Percentiles rank a stretch among this genome's conserved stretches.
Conservation (phyloP, 1,139 yeast genomes). For the Saccharomyces uvarum region DNA sequence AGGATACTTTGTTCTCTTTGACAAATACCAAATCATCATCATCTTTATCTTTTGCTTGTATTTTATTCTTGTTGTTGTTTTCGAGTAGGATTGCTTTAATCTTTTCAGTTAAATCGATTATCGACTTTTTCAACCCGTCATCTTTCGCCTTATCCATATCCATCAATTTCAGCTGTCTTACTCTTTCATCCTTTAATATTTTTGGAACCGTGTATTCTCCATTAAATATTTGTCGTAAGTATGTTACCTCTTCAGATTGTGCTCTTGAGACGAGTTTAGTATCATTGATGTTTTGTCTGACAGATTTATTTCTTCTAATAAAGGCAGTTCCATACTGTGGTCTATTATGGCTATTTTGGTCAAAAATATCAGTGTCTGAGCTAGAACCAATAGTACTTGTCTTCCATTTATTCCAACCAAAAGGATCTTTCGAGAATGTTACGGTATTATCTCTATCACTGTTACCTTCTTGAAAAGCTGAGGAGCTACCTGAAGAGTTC, state of each 20-base stretch:
- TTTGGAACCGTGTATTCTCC: constrained; percentile 32
- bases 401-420: constrained; percentile 26
- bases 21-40: constrained; percentile 31
- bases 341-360: neutral
- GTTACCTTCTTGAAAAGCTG: neutral
- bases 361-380: neutral
- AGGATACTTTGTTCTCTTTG: constrained; percentile 28
- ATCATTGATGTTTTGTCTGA: constrained; percentile 6
- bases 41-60: constrained; percentile 4
- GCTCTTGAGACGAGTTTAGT: constrained; percentile 15
- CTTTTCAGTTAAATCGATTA: constrained; percentile 24
- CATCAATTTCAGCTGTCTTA: constrained; percentile 20
- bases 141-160: constrained; percentile 15
- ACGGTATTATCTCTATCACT: constrained; percentile 2
- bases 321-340: constrained; percentile 27
- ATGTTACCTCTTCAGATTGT: constrained; percentile 27
- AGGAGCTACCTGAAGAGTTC: neutral
- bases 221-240: constrained; percentile 31
- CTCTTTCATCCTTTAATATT: constrained; percentile 24
- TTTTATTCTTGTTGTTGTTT: constrained; percentile 4
- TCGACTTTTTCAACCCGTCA: constrained; percentile 14
- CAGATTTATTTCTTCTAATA: constrained; percentile 14
- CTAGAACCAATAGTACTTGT: constrained; percentile 11
- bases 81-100: constrained; percentile 22
- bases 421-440: constrained; percentile 24